These are phyloP conservation scores for Bruguiera hainesii DNA, from an alignment of 441 rosid genomes.

Conservation along the genomic window DNA sequence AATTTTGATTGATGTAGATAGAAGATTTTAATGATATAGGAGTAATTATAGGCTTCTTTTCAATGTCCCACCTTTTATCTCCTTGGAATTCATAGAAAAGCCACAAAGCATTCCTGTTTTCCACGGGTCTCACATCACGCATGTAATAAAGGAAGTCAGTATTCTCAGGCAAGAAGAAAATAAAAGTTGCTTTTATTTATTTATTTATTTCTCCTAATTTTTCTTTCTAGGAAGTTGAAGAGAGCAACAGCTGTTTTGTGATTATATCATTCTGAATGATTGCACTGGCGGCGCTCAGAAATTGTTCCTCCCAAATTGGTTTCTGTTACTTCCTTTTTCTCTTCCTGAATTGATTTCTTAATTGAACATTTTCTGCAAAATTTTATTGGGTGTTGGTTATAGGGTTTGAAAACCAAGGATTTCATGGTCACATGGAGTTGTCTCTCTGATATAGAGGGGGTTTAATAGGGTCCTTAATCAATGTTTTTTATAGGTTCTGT, in stretches of 20 bases:
- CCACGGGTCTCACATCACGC: neutral
- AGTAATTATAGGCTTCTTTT: constrained; percentile 11
- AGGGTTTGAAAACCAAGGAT: constrained; percentile 45
- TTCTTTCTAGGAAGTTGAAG: constrained; percentile 39
- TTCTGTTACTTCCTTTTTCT: constrained; percentile 8
- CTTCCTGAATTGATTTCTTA: neutral
- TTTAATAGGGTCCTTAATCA: constrained; percentile 20
- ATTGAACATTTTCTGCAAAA: neutral
- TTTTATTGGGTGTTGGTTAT: constrained; percentile 1
- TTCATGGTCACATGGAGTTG: constrained; percentile 46
- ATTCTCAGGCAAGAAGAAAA: neutral
- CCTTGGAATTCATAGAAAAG: neutral
- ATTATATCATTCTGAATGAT: constrained; percentile 50
- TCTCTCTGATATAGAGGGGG: constrained; percentile 28
- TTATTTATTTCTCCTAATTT: neutral
- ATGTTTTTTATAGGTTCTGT: constrained; percentile 18
- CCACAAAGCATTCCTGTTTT: neutral
- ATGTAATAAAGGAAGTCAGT: neutral
- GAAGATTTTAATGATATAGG: constrained; percentile 22
- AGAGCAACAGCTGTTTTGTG: constrained; percentile 21
- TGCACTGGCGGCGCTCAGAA: constrained; percentile 64
- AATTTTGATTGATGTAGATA: constrained; percentile 21
- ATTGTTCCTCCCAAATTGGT: constrained; percentile 48
- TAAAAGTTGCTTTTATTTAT: neutral
- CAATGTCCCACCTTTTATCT: neutral